Conservation (phyloP, 257 asterid genomes). For the Salvia rosmarinus region DNA sequence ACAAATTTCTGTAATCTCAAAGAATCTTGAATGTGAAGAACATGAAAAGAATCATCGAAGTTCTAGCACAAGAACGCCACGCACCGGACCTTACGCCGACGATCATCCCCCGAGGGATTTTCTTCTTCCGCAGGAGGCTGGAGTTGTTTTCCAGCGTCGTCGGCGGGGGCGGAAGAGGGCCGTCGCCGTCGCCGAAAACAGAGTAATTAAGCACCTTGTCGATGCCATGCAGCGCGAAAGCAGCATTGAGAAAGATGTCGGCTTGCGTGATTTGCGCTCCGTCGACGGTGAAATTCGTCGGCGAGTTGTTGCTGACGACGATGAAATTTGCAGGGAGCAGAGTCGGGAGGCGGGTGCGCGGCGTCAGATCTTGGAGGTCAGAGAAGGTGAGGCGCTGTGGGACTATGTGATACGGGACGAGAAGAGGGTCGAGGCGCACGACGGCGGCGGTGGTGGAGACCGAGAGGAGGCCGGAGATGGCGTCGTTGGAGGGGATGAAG, state of each 20-base stretch:
- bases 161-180: conserved; percentile 29
- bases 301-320: conserved; percentile 55
- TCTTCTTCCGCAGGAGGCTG: neutral
- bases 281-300: conserved; percentile 52
- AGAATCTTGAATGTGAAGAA: conserved; percentile 27
- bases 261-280: conserved; percentile 53
- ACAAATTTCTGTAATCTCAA: neutral
- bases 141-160: neutral
- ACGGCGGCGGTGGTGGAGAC: conserved; percentile 24
- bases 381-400: conserved; percentile 72
- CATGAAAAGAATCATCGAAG: conserved; percentile 21
- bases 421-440: conserved; percentile 44
- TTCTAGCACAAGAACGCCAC: conserved; percentile 13
- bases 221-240: conserved; percentile 64
- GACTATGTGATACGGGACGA: conserved; percentile 64
- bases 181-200: conserved; percentile 32
- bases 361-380: conserved; percentile 41
- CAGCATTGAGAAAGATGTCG: conserved; percentile 44
- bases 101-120: neutral
- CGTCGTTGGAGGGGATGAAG: conserved; percentile 63
- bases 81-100: conserved; percentile 25
- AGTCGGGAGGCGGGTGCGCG: conserved; percentile 59
- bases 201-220: conserved; percentile 55
- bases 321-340: conserved; percentile 57
- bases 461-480: conserved; percentile 46